Evolutionary conservation across 225 moss, liverwort and hornwort species (phyloP).

Genomic region (Pseudisothecium myosuroides): DNA sequence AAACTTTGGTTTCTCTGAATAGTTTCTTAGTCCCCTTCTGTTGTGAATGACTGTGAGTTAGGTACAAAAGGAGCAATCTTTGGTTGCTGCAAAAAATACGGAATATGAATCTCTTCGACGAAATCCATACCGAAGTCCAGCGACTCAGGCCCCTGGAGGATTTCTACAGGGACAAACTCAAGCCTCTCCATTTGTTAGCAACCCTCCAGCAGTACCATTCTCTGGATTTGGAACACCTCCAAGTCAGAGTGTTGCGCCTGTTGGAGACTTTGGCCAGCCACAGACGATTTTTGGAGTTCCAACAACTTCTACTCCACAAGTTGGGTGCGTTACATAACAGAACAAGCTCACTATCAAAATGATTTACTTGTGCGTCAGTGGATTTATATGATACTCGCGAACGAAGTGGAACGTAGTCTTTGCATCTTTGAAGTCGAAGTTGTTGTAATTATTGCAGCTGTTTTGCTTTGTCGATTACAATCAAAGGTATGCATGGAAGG

Average conservation of each 20-base stretch:
- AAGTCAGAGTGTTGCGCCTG: not conserved
- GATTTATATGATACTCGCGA: not conserved
- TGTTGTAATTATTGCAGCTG: not conserved
- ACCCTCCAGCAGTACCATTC: slow-evolving; percentile 9
- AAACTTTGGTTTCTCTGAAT: not conserved
- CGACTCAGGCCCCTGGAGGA: slow-evolving; percentile 19
- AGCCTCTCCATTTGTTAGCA: slow-evolving; percentile 47
- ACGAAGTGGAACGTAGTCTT: not conserved
- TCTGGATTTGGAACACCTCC: slow-evolving; percentile 23
- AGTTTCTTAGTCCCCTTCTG: not conserved
- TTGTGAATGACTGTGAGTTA: slow-evolving; percentile 10
- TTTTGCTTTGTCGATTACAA: not conserved
- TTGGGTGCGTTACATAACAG: slow-evolving; percentile 4
- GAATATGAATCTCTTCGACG: slow-evolving; percentile 70
- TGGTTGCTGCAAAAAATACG: slow-evolving; percentile 57
- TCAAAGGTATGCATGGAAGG: not conserved
- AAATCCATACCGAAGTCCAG: slow-evolving; percentile 67
- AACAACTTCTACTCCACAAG: slow-evolving; percentile 3
- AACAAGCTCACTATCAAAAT: not conserved
- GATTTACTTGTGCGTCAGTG: not conserved
- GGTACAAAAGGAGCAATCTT: slow-evolving; percentile 70
- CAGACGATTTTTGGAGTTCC: slow-evolving; percentile 38
- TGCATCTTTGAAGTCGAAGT: not conserved
- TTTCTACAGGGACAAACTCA: slow-evolving; percentile 29
- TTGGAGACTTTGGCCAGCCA: slow-evolving; percentile 22